Conservation (phyloP, 78 protist genomes). For the Mantamonas sphyraenae region DNA sequence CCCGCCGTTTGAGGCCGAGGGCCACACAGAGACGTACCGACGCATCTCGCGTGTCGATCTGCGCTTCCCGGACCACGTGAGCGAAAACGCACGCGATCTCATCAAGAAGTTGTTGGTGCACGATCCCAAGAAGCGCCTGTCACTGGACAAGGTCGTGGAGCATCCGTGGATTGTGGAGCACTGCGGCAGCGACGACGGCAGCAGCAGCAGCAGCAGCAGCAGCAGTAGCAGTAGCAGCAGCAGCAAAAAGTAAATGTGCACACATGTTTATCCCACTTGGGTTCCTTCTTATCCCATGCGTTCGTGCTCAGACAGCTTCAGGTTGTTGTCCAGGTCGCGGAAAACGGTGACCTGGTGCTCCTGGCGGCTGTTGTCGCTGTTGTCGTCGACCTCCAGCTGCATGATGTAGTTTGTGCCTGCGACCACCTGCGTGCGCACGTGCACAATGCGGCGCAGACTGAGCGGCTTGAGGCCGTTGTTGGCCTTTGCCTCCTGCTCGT, state of each 20-base stretch:
- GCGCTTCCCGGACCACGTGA: slow-evolving; percentile 30
- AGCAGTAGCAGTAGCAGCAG: too few relatives aligned
- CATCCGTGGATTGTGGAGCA: slow-evolving; percentile 13
- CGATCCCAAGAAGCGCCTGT: slow-evolving; percentile 1
- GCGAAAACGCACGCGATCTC: slow-evolving; percentile 51
- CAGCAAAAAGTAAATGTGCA: too few relatives aligned
- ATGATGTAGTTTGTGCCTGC: too few relatives aligned
- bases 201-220: neutral
- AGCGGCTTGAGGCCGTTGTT: too few relatives aligned
- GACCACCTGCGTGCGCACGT: too few relatives aligned
- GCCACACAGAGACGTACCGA: slow-evolving; percentile 30
- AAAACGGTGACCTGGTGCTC: too few relatives aligned
- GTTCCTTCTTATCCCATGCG: neutral
- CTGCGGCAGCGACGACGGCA: neutral
- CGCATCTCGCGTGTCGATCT: slow-evolving; percentile 49
- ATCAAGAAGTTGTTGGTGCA: neutral
- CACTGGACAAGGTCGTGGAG: neutral
- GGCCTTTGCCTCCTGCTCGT: too few relatives aligned
- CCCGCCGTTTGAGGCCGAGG: slow-evolving; percentile 77
- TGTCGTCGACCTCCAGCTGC: too few relatives aligned
- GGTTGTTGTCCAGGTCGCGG: too few relatives aligned
- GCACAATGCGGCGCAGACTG: too few relatives aligned
- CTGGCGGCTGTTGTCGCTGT: too few relatives aligned
- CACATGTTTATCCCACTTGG: neutral
- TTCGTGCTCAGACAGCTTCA: neutral